These are phyloP conservation scores for Alnus rubra DNA, from an alignment of 306 rosid species.

Conservation along the genomic window DNA sequence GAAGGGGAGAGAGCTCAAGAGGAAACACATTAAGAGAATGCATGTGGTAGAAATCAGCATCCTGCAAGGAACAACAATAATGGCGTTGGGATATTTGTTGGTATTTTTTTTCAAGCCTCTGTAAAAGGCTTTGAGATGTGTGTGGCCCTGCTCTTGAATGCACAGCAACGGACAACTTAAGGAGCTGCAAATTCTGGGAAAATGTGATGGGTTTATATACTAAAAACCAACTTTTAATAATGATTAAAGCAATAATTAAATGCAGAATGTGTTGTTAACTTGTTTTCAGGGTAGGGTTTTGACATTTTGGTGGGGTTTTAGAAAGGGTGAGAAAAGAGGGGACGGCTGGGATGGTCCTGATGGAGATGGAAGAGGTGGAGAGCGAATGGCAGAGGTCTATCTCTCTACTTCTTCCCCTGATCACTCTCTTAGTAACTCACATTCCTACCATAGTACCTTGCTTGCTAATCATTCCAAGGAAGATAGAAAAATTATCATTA, in stretches of 20 bases:
- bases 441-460: slow-evolving; percentile 50
- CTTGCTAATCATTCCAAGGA: slow-evolving; percentile 38
- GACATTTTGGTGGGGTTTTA: background rate
- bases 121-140: slow-evolving; percentile 26
- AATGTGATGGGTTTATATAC: slow-evolving; percentile 46
- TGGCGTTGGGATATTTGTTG: slow-evolving; percentile 13
- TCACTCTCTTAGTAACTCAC: slow-evolving; percentile 35
- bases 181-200: slow-evolving; percentile 36
- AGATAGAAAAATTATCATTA: background rate
- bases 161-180: slow-evolving; percentile 4
- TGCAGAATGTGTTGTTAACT: background rate
- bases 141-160: slow-evolving; percentile 35
- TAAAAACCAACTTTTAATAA: slow-evolving; percentile 27
- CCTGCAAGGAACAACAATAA: slow-evolving; percentile 37
- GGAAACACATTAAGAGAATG: slow-evolving; percentile 64
- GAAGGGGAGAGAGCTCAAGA: slow-evolving; percentile 44
- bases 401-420: slow-evolving; percentile 33
- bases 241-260: slow-evolving; percentile 10
- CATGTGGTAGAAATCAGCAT: slow-evolving; percentile 64
- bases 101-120: slow-evolving; percentile 14
- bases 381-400: slow-evolving; percentile 2
- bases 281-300: slow-evolving; percentile 42
- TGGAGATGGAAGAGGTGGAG: slow-evolving; percentile 8
- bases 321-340: background rate
- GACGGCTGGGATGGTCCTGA: slow-evolving; percentile 11